Percentiles rank a stretch among this genome's conserved stretches.
Evolutionary conservation across 225 moss, liverwort and hornwort genomes (phyloP).

Genomic region (Bryum argenteum): DNA sequence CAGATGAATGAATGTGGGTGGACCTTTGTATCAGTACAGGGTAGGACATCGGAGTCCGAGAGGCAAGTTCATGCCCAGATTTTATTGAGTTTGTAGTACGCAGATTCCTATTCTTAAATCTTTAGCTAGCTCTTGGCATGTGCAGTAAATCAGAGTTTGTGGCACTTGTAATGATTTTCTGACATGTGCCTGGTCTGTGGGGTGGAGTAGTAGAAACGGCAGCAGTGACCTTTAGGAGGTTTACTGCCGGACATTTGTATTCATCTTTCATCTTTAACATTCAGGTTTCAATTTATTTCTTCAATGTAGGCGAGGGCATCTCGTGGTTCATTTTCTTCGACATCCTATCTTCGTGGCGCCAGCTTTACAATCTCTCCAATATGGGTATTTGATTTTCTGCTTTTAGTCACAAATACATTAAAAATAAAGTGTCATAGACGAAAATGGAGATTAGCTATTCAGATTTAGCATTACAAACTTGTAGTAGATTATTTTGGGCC

Average conservation of each 20-base stretch:
- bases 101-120: constrained; percentile 35
- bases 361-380: too few species aligned
- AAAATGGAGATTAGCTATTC: too few species aligned
- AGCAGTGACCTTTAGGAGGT: constrained; percentile 28
- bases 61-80: constrained; percentile 40
- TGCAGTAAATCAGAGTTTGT: constrained; percentile 35
- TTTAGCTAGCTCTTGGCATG: constrained; percentile 31
- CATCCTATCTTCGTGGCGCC: too few species aligned
- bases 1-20: constrained; percentile 31
- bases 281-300: constrained; percentile 41
- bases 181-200: constrained; percentile 38
- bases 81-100: constrained; percentile 39
- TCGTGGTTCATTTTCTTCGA: constrained; percentile 30
- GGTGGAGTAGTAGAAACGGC: constrained; percentile 34
- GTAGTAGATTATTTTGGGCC: too few species aligned
- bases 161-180: constrained; percentile 39
- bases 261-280: constrained; percentile 29
- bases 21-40: constrained; percentile 41
- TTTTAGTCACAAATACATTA: too few species aligned
- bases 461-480: too few species aligned
- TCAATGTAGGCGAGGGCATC: constrained; percentile 33
- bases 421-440: too few species aligned
- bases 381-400: too few species aligned
- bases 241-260: constrained; percentile 32
- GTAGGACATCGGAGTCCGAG: constrained; percentile 36